Percentiles rank a stretch among this genome's conserved stretches.
Evolutionary conservation across 257 asterid species (phyloP).

Genomic region (Lycium barbarum): DNA sequence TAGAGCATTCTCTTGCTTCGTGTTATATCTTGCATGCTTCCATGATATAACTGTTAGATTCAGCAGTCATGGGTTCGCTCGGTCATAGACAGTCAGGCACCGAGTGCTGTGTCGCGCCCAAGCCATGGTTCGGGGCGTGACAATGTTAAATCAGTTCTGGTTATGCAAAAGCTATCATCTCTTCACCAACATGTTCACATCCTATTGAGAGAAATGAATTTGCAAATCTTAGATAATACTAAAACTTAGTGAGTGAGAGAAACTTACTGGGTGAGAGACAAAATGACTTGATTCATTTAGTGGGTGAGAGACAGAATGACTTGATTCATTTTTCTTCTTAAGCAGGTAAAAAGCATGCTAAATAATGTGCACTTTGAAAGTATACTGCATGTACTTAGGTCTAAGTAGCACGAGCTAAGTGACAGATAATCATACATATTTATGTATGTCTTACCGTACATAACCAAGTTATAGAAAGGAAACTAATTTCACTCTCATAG

Average conservation of each 20-base stretch:
- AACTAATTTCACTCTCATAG: neutral
- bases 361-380: neutral
- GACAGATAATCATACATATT: neutral
- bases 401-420: neutral
- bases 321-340: neutral
- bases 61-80: no score
- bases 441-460: constrained; percentile 7
- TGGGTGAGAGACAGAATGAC: constrained; percentile 13
- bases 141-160: neutral
- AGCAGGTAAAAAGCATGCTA: neutral
- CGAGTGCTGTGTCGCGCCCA: no score
- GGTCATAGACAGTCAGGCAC: no score
- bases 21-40: no score
- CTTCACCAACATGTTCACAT: constrained; percentile 19
- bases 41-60: no score
- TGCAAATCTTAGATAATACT: constrained; percentile 12
- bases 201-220: neutral
- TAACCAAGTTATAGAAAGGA: neutral
- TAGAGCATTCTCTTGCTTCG: no score
- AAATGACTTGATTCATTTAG: neutral
- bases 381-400: neutral
- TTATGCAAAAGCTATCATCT: constrained; percentile 18
- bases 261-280: constrained; percentile 18
- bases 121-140: no score
- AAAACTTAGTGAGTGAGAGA: no score